A percentile compares a stretch with the other conserved stretches of the same genome.
phyloP scores from a whole-genome alignment of 2,329 filamentous ascomycete species.

The Corinectria fuckeliana region DNA sequence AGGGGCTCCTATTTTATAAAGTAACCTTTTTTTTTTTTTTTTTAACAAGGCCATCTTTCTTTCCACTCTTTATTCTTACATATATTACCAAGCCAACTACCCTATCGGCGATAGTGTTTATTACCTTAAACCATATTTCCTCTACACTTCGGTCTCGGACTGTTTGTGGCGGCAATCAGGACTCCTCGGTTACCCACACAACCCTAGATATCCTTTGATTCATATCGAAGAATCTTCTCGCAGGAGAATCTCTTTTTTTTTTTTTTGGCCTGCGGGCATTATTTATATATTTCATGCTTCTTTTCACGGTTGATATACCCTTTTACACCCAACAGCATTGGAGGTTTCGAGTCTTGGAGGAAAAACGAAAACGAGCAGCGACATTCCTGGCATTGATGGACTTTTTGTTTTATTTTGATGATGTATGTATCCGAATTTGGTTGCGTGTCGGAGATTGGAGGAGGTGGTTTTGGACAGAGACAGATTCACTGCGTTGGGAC shows the following conservation, averaged over 20 bases:
- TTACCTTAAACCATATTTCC: constrained; percentile 33
- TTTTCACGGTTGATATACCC: constrained; percentile 43
- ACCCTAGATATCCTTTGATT: constrained; percentile 26
- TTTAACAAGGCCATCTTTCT: constrained; percentile 17
- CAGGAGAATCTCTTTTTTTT: constrained; percentile 15
- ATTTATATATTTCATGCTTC: constrained; percentile 38
- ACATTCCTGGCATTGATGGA: constrained; percentile 26
- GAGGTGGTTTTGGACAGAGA: constrained; percentile 9
- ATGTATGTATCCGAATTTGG: constrained; percentile 34
- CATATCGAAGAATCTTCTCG: constrained; percentile 15
- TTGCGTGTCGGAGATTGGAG: constrained; percentile 21
- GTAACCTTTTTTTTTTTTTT: background rate
- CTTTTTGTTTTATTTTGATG: constrained; percentile 34
- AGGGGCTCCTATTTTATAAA: constrained; percentile 25
- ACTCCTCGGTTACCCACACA: constrained; percentile 21
- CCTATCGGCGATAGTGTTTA: constrained; percentile 45
- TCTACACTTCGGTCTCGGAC: background rate
- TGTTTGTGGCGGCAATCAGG: constrained; percentile 6
- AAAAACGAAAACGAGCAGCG: constrained; percentile 29
- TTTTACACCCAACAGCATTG: constrained; percentile 32
- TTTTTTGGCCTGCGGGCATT: constrained; percentile 32
- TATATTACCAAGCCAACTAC: constrained; percentile 37
- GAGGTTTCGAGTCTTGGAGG: constrained; percentile 32
- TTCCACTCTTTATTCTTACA: constrained; percentile 35
- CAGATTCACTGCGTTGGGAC: constrained; percentile 24